A percentile compares a stretch with the other conserved stretches of the same genome.
These are phyloP conservation scores for Adansonia gregorii DNA, from an alignment of 441 rosid genomes.

Conservation along the genomic window DNA sequence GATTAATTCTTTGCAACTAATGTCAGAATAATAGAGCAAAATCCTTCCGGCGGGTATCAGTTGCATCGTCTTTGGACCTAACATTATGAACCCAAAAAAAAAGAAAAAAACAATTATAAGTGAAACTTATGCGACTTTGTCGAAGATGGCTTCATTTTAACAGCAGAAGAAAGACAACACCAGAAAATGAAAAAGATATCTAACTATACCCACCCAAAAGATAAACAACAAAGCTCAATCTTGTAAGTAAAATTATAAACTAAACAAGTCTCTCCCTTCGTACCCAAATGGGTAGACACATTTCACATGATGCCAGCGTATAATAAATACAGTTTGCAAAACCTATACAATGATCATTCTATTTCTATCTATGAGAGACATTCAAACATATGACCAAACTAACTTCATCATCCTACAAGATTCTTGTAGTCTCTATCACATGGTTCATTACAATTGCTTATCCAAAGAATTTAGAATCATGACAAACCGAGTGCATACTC, in stretches of 20 bases:
- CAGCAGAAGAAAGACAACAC: not conserved
- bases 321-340: not conserved
- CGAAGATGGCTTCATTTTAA: not conserved
- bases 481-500: not conserved
- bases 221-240: not conserved
- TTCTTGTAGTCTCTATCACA: not conserved
- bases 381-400: not conserved
- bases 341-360: not conserved
- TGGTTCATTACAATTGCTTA: not conserved
- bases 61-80: conserved; percentile 37
- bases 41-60: conserved; percentile 28
- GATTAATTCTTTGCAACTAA: conserved; percentile 24
- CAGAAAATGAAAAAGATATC: not conserved
- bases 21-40: conserved; percentile 25
- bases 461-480: not conserved
- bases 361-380: not conserved
- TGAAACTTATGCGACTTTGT: conserved; percentile 1
- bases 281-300: not conserved
- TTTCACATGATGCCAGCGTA: not conserved
- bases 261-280: not conserved
- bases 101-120: not conserved
- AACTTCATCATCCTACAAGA: not conserved
- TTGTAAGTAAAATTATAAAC: not conserved
- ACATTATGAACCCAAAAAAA: not conserved
- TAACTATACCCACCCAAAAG: not conserved